Conservation (phyloP, 306 rosid species). For the Trifolium subterraneum region DNA sequence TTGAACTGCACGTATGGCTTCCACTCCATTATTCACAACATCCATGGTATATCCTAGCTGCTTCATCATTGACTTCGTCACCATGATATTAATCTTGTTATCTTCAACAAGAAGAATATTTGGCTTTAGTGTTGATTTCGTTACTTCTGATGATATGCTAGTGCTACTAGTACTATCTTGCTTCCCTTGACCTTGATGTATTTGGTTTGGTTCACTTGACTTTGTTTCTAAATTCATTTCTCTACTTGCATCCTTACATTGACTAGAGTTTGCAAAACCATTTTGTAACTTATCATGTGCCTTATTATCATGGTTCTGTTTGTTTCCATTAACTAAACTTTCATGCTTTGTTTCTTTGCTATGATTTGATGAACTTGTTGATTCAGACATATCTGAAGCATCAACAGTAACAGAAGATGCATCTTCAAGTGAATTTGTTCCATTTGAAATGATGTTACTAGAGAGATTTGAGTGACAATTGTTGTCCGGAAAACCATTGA, state of each 20-base stretch:
- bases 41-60: constrained; percentile 80
- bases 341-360: constrained; percentile 37
- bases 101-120: constrained; percentile 94
- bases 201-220: constrained; percentile 42
- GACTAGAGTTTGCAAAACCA: constrained; percentile 46
- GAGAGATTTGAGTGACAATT: constrained; percentile 50
- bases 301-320: constrained; percentile 40
- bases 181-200: constrained; percentile 52
- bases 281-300: constrained; percentile 41
- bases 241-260: constrained; percentile 40
- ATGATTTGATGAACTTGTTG: constrained; percentile 51
- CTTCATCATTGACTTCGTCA: constrained; percentile 91
- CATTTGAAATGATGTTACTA: constrained; percentile 41
- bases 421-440: constrained; percentile 51
- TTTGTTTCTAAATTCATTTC: constrained; percentile 41
- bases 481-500: constrained; percentile 55
- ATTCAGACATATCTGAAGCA: constrained; percentile 48
- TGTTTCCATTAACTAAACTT: constrained; percentile 38
- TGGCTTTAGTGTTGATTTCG: constrained; percentile 52
- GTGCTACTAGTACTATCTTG: constrained; percentile 29
- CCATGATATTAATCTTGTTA: constrained; percentile 91
- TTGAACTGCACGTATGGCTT: constrained; percentile 82
- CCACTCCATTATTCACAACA: constrained; percentile 84
- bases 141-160: constrained; percentile 40
- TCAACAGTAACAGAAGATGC: constrained; percentile 47